A percentile compares a stretch with the other conserved stretches of the same genome.
These are phyloP conservation scores for Sporothrix euskadiensis DNA, from an alignment of 2,329 filamentous ascomycete genomes.

Conservation along the genomic window DNA sequence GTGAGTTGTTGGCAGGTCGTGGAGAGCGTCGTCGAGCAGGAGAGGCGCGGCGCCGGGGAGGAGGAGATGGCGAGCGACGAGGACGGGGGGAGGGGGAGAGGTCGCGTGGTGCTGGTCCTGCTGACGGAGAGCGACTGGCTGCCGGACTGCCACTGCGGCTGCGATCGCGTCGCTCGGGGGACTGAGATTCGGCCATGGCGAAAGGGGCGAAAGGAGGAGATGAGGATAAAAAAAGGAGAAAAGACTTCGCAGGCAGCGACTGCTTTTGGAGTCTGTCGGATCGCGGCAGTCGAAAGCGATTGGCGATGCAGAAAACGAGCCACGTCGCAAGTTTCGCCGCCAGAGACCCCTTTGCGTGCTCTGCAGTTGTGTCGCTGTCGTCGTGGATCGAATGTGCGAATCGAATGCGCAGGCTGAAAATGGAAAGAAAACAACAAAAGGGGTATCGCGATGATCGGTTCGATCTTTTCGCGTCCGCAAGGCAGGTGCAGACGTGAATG, in stretches of 20 bases:
- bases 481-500: slow-evolving; percentile 7
- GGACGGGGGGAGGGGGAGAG: neutral
- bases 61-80: slow-evolving; percentile 16
- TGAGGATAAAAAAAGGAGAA: neutral
- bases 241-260: neutral
- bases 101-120: slow-evolving; percentile 19
- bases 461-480: slow-evolving; percentile 8
- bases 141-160: neutral
- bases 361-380: neutral
- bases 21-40: slow-evolving; percentile 23
- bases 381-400: neutral
- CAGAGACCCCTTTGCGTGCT: neutral
- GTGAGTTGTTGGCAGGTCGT: neutral
- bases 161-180: neutral
- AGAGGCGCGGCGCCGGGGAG: neutral
- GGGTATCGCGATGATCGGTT: neutral
- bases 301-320: neutral
- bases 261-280: neutral
- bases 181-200: neutral
- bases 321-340: slow-evolving; percentile 4
- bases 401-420: neutral
- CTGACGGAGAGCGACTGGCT: slow-evolving; percentile 4
- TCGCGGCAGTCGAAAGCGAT: neutral
- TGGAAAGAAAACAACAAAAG: neutral
- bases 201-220: neutral